phyloP scores from a whole-genome alignment of 2,329 filamentous ascomycete genomes.

The Macrophomina tecta region DNA sequence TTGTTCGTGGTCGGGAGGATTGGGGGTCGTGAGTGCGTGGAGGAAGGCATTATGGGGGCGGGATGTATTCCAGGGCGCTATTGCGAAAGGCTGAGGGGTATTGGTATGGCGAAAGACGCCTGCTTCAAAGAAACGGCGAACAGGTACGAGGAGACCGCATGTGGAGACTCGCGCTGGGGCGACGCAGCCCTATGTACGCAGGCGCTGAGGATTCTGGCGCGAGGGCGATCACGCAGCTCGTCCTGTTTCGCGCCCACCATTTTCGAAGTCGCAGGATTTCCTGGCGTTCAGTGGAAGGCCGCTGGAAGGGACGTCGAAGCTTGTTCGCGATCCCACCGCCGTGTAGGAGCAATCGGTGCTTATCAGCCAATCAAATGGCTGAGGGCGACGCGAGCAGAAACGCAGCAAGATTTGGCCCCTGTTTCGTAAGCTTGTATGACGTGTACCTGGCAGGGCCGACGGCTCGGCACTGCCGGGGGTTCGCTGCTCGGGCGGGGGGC shows the following conservation, averaged over 20 bases:
- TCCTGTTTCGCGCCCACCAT: not conserved
- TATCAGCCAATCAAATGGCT: slow-evolving; percentile 5
- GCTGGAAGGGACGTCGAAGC: not conserved
- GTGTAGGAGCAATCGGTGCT: not conserved
- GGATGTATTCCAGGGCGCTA: too few species aligned
- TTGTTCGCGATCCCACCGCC: slow-evolving; percentile 5
- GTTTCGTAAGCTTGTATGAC: not conserved
- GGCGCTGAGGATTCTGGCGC: not conserved
- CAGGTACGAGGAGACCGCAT: not conserved
- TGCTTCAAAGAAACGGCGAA: not conserved
- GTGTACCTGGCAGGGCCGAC: not conserved
- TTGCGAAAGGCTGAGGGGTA: too few species aligned
- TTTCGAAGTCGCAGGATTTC: not conserved
- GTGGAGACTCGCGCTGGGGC: not conserved
- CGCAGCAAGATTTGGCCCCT: slow-evolving; percentile 16
- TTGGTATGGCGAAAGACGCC: too few species aligned
- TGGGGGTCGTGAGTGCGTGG: not conserved
- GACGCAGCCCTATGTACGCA: slow-evolving; percentile 13
- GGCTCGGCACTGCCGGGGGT: not conserved
- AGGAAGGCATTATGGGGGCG: not conserved
- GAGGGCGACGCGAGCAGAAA: slow-evolving; percentile 11
- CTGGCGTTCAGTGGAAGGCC: not conserved
- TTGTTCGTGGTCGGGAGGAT: not conserved
- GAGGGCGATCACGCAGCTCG: not conserved
- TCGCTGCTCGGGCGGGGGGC: not conserved